Percentiles rank a stretch among this genome's conserved stretches.
Conservation (phyloP, 306 rosid species). For the Astragalus membranaceus region DNA sequence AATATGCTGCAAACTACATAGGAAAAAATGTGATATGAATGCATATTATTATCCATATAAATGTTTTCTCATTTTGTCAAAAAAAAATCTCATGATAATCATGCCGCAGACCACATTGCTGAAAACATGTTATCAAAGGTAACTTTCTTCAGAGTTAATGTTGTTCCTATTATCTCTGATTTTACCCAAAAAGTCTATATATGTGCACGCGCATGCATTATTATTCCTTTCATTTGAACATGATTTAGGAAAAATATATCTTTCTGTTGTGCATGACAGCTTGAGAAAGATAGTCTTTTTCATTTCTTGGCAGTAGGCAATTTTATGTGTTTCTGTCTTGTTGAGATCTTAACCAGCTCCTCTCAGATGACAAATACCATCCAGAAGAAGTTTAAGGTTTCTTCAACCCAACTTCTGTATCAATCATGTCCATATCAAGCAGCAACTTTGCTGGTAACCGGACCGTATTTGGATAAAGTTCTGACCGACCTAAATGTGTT, state of each 20-base stretch:
- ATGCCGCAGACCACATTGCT: background rate
- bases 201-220: background rate
- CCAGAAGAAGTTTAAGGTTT: conserved; percentile 83
- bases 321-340: conserved; percentile 3
- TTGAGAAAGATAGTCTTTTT: background rate
- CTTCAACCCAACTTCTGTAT: conserved; percentile 90
- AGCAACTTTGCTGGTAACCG: conserved; percentile 59
- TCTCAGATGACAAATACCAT: conserved; percentile 92
- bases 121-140: background rate
- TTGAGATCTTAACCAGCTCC: conserved; percentile 47
- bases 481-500: conserved; percentile 71
- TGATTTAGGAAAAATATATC: background rate
- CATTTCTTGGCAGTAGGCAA: background rate
- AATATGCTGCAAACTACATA: background rate
- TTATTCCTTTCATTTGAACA: background rate
- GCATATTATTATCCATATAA: background rate
- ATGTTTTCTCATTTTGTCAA: background rate
- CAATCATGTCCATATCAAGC: conserved; percentile 94
- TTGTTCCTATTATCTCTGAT: background rate
- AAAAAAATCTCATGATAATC: background rate
- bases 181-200: background rate
- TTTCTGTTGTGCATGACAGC: background rate
- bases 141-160: background rate
- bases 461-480: conserved; percentile 79
- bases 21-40: background rate